phyloP scores from a whole-genome alignment of 2,329 filamentous ascomycete species.

The Exophiala sideris region DNA sequence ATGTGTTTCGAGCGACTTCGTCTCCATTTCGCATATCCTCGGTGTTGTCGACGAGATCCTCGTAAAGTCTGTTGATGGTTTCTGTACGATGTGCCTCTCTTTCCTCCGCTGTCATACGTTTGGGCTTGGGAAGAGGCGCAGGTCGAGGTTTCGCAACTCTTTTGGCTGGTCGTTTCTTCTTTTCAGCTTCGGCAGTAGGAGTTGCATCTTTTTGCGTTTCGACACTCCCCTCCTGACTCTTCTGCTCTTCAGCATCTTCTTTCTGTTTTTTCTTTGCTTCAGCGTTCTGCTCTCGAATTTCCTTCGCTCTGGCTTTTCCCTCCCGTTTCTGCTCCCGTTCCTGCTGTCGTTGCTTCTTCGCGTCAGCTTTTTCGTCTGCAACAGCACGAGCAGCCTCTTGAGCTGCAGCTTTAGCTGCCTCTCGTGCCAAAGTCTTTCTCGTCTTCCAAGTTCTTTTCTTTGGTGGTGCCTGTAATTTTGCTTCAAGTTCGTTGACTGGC shows the following conservation, averaged over 20 bases:
- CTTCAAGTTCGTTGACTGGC: slow-evolving; percentile 15
- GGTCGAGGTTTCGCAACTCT: background rate
- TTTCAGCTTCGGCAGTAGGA: background rate
- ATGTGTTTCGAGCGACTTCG: slow-evolving; percentile 50
- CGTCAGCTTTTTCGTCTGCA: too few relatives aligned
- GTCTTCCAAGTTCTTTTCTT: background rate
- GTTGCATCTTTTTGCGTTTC: too few relatives aligned
- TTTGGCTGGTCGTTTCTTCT: background rate
- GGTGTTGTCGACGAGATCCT: slow-evolving; percentile 47
- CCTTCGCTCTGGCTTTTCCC: background rate
- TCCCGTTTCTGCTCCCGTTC: background rate
- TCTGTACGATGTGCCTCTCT: slow-evolving; percentile 39
- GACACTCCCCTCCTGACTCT: background rate
- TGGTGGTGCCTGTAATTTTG: background rate
- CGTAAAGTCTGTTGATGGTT: slow-evolving; percentile 44
- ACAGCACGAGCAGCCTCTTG: too few relatives aligned
- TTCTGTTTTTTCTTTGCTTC: slow-evolving; percentile 22
- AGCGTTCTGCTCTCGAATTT: background rate
- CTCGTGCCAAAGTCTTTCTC: too few relatives aligned
- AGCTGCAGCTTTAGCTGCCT: too few relatives aligned
- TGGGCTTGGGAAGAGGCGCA: slow-evolving; percentile 21
- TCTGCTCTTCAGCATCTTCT: slow-evolving; percentile 32
- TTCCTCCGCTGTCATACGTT: slow-evolving; percentile 30
- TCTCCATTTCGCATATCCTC: slow-evolving; percentile 49
- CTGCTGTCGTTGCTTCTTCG: too few relatives aligned